Evolutionary conservation across 2,329 filamentous ascomycete species (phyloP), one percentile per base, ranked within the genome.

Genomic region (Phyllachora maydis): DNA sequence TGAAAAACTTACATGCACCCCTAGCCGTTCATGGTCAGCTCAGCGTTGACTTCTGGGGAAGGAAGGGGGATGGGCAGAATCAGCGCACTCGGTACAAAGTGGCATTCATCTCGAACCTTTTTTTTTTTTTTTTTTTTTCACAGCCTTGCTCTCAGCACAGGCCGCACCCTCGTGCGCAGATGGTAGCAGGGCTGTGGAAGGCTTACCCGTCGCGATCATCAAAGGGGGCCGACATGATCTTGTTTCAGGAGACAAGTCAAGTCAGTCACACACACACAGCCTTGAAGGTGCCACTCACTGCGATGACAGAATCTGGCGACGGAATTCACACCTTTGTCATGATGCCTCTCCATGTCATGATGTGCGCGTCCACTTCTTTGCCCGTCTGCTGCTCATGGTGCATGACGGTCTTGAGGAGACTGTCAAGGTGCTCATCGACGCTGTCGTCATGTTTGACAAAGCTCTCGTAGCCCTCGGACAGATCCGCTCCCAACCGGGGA

Each of bases 321-420:
- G n/a, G n/a, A n/a, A n/a, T n/a, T n/a, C 47, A 25, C 42, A 83
- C 81, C 61, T 93, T 98, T 31, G 88, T 95, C 73, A 98, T 83
- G 81, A 95, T 93, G 18, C 88, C 88, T 38, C 88, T 61, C 85
- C 85, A 98, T 2, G 85, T 95, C 24, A 95, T 60, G 21, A 95
- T 45, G 36, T 91, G 69, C 3, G 75, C 73, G 30, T 82, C 70
- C 16, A 73, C 69, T 39, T 62, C 71, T 37, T 65, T 58, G 3
- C 65, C 62, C 1, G 60, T 65, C 33, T 68, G 56, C 42, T 70
- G 57, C 47, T 95, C 88, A 33, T 78, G 58, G 14, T 63, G 60
- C 23, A 69, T 56, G 21, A 98, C 66, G 1, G 82, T 73, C 29
- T 66, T 70, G 12, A 98, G 54, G 15, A 98, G 54, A 30, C 75